Conservation (phyloP, 2,329 filamentous ascomycete genomes). For the Arachnomyces sp. region DNA sequence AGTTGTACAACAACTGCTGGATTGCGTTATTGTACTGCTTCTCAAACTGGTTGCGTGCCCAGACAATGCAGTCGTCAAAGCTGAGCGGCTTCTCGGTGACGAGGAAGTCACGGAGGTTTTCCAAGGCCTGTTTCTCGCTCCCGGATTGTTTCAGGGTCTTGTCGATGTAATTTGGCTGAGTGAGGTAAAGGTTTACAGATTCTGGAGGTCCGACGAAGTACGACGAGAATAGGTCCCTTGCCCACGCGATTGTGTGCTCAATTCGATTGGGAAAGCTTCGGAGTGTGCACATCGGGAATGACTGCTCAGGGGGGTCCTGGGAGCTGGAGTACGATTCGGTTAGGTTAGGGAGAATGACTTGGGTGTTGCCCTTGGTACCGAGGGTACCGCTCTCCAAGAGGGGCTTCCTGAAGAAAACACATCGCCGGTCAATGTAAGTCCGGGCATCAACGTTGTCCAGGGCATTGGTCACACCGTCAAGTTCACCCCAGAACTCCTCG, state of each 20-base stretch:
- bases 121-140: constrained; percentile 87
- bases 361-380: constrained; percentile 94
- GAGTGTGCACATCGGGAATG: constrained; percentile 97
- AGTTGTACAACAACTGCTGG: constrained; percentile 90
- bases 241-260: constrained; percentile 98
- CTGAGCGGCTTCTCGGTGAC: constrained; percentile 84
- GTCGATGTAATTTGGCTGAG: constrained; percentile 82
- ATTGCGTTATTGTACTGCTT: constrained; percentile 96
- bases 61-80: constrained; percentile 94
- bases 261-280: constrained; percentile 97
- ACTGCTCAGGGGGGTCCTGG: constrained; percentile 95
- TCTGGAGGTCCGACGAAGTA: constrained; percentile 91
- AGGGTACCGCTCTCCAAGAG: constrained; percentile 93
- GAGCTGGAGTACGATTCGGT: constrained; percentile 97
- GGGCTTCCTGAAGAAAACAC: constrained; percentile 97
- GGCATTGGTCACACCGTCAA: constrained; percentile 93
- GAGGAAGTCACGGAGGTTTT: constrained; percentile 81
- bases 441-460: constrained; percentile 95
- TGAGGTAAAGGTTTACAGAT: constrained; percentile 87
- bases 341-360: constrained; percentile 81
- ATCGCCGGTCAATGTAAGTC: constrained; percentile 91
- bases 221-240: constrained; percentile 88
- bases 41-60: constrained; percentile 90
- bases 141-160: constrained; percentile 83
- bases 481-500: constrained; percentile 76